Conservation (phyloP, 306 rosid species). For the Prinsepia uniflora region DNA sequence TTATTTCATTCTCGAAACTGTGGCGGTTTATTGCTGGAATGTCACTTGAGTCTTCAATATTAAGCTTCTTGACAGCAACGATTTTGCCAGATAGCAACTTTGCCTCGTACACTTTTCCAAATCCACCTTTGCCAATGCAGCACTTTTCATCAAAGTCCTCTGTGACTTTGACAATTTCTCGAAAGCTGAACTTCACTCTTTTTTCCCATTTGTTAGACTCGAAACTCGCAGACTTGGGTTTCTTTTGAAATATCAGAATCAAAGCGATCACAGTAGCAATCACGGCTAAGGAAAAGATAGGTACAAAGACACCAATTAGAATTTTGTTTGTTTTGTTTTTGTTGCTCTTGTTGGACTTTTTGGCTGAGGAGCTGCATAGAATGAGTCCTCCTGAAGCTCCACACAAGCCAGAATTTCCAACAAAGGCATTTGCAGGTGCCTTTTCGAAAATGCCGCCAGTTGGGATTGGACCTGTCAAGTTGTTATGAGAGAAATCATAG, state of each 20-base stretch:
- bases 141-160: slow-evolving; percentile 46
- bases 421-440: slow-evolving; percentile 36
- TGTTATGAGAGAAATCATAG: slow-evolving; percentile 58
- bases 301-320: slow-evolving; percentile 44
- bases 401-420: slow-evolving; percentile 53
- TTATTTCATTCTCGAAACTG: slow-evolving; percentile 59
- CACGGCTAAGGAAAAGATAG: slow-evolving; percentile 34
- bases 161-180: slow-evolving; percentile 54
- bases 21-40: slow-evolving; percentile 38
- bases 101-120: slow-evolving; percentile 63
- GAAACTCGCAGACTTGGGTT: slow-evolving; percentile 16
- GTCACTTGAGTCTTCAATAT: slow-evolving; percentile 36
- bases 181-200: slow-evolving; percentile 47
- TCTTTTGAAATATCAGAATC: slow-evolving; percentile 11
- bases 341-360: slow-evolving; percentile 27
- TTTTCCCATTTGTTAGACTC: slow-evolving; percentile 38
- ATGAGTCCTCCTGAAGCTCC: slow-evolving; percentile 40
- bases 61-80: slow-evolving; percentile 59
- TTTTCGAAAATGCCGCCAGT: slow-evolving; percentile 28
- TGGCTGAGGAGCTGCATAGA: slow-evolving; percentile 19
- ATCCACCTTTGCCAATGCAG: slow-evolving; percentile 75
- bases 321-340: slow-evolving; percentile 4
- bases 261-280: slow-evolving; percentile 20
- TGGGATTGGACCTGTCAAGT: slow-evolving; percentile 55
- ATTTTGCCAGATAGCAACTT: slow-evolving; percentile 33